Base-by-base conservation (phyloP, 2,329 filamentous ascomycete genomes). In the Penicillium sp. region DNA sequence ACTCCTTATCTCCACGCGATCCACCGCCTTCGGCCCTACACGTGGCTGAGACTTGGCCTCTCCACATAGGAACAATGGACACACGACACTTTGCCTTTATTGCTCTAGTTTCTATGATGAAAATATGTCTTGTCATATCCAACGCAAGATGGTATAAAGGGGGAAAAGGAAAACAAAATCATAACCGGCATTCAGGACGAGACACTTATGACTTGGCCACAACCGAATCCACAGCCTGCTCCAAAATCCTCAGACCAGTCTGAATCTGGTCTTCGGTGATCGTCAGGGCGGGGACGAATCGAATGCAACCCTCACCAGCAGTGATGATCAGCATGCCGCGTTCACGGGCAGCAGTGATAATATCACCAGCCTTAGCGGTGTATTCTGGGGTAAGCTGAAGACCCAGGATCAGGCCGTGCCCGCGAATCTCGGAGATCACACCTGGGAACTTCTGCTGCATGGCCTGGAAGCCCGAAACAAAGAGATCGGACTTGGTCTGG, bases 301-400 rank as follows among this genome's bases (percentile, higher is more conserved):
- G 82, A 64, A 99, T 76, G 9, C 92, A 97, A 71, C 97, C 96
- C 31, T 87, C 92, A 1, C 94, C 94, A 29, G 91, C 93, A 1
- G 92, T 97, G 69, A 99, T 97, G 57, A 99, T 81, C 57, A 99
- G 74, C 68, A 99, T 74, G 0, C 94, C 94, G 57, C 91, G 82
- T 78, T 97, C 91, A 59, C 94, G 82, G 18, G 92, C 92, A 11
- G 92, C 92, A 61, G 88, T 91, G 58, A 99, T 81, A 57, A 99
- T 86, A 42, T 79, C 76, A 7, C 67, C 64, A 4, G 73, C 75
- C 63, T 74, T 75, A 42, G 68, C 13, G 81, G 82, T 18, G 82
- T 82, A 31, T 85, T 90, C 89, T 61, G 85, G 79, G 7, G 81
- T 85, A 55, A 99, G 78, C 77, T 99, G 94, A 43, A 96, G 74